Conservation (phyloP, 192 early-diverging fungal species). For the Obelidium mucronatum region DNA sequence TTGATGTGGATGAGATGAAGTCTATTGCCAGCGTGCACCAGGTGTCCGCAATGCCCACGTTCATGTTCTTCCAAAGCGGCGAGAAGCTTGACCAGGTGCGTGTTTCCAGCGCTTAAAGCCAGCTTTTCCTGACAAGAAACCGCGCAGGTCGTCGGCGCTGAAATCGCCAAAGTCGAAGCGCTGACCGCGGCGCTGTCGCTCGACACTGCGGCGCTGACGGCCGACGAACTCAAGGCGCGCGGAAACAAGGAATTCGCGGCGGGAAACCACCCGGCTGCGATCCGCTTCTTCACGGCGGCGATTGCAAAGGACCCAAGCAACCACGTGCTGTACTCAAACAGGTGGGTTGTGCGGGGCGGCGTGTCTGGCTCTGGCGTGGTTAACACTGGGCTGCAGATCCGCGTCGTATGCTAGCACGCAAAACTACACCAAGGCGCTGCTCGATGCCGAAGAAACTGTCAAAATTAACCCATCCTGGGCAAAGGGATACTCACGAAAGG, state of each 20-base stretch:
- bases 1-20: constrained; percentile 80
- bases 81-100: constrained; percentile 48
- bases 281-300: constrained; percentile 81
- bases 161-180: constrained; percentile 52
- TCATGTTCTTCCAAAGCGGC: constrained; percentile 63
- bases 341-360: constrained; percentile 36
- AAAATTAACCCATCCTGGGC: constrained; percentile 84
- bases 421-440: constrained; percentile 77
- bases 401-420: constrained; percentile 81
- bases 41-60: constrained; percentile 78
- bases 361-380: neutral
- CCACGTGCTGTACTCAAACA: constrained; percentile 93
- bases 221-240: constrained; percentile 75
- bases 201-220: constrained; percentile 35
- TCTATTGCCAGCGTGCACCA: constrained; percentile 42
- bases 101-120: no score
- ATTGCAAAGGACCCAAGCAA: constrained; percentile 86
- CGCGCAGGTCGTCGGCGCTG: constrained; percentile 59
- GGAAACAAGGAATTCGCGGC: constrained; percentile 89
- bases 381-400: constrained; percentile 59
- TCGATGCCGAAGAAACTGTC: constrained; percentile 87
- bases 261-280: constrained; percentile 78
- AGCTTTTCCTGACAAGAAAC: no score
- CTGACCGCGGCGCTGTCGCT: constrained; percentile 21
- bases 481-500: constrained; percentile 92